These are phyloP conservation scores for Neofusicoccum ribis DNA, from an alignment of 2,329 filamentous ascomycete genomes.

Conservation along the genomic window DNA sequence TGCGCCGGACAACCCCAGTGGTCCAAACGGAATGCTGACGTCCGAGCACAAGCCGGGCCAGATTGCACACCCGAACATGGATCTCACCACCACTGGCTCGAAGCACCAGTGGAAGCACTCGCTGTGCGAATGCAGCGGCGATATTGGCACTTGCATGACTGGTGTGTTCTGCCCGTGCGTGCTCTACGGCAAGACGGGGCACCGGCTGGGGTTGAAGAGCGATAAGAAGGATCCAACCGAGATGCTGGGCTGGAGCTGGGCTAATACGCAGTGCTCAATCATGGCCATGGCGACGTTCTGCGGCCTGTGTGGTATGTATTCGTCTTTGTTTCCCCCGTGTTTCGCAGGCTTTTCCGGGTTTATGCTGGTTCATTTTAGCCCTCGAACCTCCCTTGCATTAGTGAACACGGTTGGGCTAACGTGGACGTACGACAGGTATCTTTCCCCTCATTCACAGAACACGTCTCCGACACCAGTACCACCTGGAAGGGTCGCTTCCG, in stretches of 20 bases:
- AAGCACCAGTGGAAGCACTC: constrained; percentile 33
- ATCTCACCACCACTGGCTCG: constrained; percentile 25
- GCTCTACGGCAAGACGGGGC: constrained; percentile 45
- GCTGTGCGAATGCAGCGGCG: constrained; percentile 36
- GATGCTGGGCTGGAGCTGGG: constrained; percentile 36
- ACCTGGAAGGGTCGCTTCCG: constrained; percentile 39
- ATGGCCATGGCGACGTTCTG: constrained; percentile 35
- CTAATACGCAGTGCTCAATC: constrained; percentile 43
- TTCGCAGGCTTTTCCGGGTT: no score
- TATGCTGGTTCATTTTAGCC: neutral
- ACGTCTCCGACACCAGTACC: constrained; percentile 45
- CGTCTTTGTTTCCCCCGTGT: neutral
- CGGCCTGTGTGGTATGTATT: constrained; percentile 35
- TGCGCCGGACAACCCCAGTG: constrained; percentile 36
- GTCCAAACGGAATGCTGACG: constrained; percentile 41
- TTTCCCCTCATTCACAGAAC: constrained; percentile 40
- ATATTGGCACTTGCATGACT: constrained; percentile 39
- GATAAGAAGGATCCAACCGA: constrained; percentile 43
- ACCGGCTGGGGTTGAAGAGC: constrained; percentile 41
- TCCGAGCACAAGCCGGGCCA: constrained; percentile 40
- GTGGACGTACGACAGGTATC: constrained; percentile 24
- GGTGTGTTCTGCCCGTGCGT: constrained; percentile 47
- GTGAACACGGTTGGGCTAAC: neutral
- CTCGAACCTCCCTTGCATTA: neutral
- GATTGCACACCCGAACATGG: constrained; percentile 45